Conservation (phyloP, 306 rosid species). For the Quercus bicolor region DNA sequence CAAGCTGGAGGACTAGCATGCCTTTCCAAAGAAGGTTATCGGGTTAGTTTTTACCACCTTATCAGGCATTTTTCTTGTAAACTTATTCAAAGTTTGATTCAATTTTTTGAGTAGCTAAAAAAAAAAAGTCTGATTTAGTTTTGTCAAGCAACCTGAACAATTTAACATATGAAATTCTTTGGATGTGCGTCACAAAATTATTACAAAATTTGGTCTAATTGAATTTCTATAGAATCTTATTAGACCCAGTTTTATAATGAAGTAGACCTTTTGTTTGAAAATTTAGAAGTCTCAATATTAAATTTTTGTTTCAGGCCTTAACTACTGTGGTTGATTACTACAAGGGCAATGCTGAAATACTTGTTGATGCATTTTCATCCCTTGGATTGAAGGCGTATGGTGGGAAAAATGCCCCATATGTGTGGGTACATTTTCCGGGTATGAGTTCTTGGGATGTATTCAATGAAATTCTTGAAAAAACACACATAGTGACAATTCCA, state of each 20-base stretch:
- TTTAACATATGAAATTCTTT: not conserved
- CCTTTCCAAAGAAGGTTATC: constrained; percentile 63
- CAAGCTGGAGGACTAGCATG: constrained; percentile 94
- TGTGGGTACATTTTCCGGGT: constrained; percentile 73
- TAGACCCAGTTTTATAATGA: too few relatives aligned
- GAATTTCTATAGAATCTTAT: too few relatives aligned
- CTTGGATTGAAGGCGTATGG: constrained; percentile 58
- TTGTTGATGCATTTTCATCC: constrained; percentile 41
- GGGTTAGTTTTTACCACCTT: constrained; percentile 28
- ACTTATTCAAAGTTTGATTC: too few relatives aligned
- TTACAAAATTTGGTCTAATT: not conserved
- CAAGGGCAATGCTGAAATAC: constrained; percentile 53
- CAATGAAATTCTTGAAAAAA: constrained; percentile 41
- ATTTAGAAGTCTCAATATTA: not conserved
- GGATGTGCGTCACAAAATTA: not conserved
- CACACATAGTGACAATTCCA: constrained; percentile 63
- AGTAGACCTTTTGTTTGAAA: too few relatives aligned
- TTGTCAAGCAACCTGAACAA: not conserved
- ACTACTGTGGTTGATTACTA: constrained; percentile 31
- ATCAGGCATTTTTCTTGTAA: not conserved
- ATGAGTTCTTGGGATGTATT: constrained; percentile 58
- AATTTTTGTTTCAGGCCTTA: constrained; percentile 40
- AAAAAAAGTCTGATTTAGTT: too few relatives aligned
- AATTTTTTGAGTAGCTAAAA: too few relatives aligned
- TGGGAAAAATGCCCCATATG: constrained; percentile 58